A percentile compares a stretch with the other conserved stretches of the same genome.
Evolutionary conservation across 345 rosid species (phyloP).

Genomic region (Hibiscus syriacus): DNA sequence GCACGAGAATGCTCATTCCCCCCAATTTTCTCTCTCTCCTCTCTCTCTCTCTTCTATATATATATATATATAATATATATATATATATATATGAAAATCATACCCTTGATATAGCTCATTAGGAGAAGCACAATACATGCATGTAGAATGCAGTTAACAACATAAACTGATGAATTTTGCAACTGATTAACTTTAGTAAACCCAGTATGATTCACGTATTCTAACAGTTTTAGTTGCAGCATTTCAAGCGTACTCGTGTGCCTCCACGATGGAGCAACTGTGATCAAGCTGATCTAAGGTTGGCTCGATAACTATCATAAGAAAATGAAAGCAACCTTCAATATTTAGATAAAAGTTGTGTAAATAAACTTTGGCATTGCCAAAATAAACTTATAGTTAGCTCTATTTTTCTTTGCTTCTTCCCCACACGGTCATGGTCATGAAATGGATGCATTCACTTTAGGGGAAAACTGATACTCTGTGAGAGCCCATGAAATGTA

Average conservation of each 20-base stretch:
- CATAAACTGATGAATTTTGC: background rate
- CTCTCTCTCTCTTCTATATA: no score
- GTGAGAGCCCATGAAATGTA: no score
- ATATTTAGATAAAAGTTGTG: constrained; percentile 15
- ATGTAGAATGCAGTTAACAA: background rate
- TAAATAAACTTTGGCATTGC: background rate
- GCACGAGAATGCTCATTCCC: no score
- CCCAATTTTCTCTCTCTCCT: no score
- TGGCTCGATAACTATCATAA: constrained; percentile 49
- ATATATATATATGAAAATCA: background rate
- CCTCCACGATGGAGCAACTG: constrained; percentile 54
- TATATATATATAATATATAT: no score
- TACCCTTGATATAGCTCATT: background rate
- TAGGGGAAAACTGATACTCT: background rate
- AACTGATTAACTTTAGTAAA: background rate
- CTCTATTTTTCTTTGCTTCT: background rate
- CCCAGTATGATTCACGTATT: background rate
- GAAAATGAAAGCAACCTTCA: constrained; percentile 27
- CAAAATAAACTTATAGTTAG: background rate
- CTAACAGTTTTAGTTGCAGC: background rate
- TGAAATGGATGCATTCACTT: background rate
- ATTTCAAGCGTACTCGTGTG: constrained; percentile 71
- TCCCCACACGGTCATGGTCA: background rate
- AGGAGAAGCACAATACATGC: background rate
- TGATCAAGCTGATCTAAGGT: constrained; percentile 56